These are phyloP conservation scores for Kwoniella bestiolae DNA, from an alignment of 768 basidiomycete species.

Conservation along the genomic window DNA sequence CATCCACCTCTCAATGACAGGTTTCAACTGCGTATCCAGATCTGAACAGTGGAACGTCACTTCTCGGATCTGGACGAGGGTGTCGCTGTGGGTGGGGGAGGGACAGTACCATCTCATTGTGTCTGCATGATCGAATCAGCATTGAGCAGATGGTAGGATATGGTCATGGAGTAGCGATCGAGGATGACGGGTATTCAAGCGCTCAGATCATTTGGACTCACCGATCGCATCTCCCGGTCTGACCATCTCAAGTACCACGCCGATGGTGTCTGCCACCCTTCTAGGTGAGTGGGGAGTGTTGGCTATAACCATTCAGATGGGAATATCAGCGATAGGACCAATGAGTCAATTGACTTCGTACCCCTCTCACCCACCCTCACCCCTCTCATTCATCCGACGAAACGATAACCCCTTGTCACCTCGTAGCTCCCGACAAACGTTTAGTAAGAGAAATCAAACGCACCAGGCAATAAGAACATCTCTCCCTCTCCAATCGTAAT, in stretches of 20 bases:
- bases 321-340: not conserved
- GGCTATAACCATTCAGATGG: conserved; percentile 60
- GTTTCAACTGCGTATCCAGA: conserved; percentile 90
- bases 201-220: conserved; percentile 54
- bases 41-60: conserved; percentile 86
- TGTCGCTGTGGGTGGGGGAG: conserved; percentile 61
- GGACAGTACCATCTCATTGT: conserved; percentile 92
- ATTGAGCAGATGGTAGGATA: not conserved
- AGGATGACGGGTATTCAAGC: no score
- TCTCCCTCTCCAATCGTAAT: conserved; percentile 90
- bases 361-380: not conserved
- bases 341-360: not conserved
- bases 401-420: no score
- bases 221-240: conserved; percentile 77
- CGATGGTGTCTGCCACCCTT: conserved; percentile 85
- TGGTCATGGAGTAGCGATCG: no score
- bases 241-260: conserved; percentile 85
- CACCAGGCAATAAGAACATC: conserved; percentile 94
- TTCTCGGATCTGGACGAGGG: conserved; percentile 78
- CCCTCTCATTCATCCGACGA: no score
- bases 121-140: conserved; percentile 62
- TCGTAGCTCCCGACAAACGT: no score
- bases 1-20: conserved; percentile 86
- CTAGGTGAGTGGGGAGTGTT: conserved; percentile 98
- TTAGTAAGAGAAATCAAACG: conserved; percentile 42